Percentiles rank a stretch among this genome's conserved stretches.
Evolutionary conservation across 768 basidiomycete species (phyloP).

Genomic region (Bullera alba): DNA sequence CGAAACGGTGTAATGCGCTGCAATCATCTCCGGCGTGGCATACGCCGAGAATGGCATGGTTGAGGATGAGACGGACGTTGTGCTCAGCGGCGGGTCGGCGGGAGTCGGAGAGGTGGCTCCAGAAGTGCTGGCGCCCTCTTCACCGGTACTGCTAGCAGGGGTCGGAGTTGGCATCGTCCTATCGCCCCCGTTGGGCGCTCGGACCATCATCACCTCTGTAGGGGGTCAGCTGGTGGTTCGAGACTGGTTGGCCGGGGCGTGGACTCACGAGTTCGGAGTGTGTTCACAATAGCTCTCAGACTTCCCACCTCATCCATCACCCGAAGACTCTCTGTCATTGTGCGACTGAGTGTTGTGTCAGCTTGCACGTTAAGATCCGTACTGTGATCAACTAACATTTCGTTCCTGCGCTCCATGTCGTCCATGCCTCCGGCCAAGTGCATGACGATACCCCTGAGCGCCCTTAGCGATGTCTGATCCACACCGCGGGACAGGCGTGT

Average conservation of each 20-base stretch:
- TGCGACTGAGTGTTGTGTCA: constrained; percentile 7
- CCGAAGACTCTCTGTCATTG: constrained; percentile 32
- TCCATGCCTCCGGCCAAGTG: constrained; percentile 29
- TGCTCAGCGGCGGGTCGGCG: too few species aligned
- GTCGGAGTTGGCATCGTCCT: not conserved
- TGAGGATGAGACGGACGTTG: not conserved
- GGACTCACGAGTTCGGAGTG: constrained; percentile 31
- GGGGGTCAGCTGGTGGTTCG: not conserved
- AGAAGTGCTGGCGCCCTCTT: too few species aligned
- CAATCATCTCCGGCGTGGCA: not conserved
- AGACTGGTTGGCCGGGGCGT: not conserved
- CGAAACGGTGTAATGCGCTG: not conserved
- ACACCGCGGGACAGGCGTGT: constrained; percentile 8
- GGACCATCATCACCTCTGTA: constrained; percentile 33
- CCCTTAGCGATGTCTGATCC: constrained; percentile 4
- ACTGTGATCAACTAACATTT: constrained; percentile 23
- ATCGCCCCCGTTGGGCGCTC: constrained; percentile 4
- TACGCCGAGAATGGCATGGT: not conserved
- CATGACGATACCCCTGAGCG: constrained; percentile 14
- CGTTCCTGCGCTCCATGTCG: constrained; percentile 29
- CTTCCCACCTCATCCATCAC: constrained; percentile 31
- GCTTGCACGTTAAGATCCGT: not conserved
- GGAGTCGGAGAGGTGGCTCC: not conserved
- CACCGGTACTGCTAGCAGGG: too few species aligned
- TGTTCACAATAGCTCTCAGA: constrained; percentile 24